Conservation (phyloP, 2,329 filamentous ascomycete species). For the Trichophyton equinum region DNA sequence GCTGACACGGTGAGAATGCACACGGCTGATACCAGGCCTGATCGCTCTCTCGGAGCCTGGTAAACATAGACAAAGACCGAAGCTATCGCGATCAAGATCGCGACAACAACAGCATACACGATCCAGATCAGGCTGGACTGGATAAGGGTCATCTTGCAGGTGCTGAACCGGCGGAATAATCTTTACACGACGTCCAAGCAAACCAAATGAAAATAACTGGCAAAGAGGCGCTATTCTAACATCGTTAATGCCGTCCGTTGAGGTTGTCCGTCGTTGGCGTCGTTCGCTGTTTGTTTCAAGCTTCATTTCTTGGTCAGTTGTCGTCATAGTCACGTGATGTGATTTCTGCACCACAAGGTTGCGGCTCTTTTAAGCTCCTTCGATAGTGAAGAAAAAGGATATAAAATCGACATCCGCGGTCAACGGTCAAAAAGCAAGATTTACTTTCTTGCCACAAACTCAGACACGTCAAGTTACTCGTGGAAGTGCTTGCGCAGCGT, state of each 20-base stretch:
- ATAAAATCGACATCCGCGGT: too few species aligned
- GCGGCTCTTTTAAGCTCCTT: too few species aligned
- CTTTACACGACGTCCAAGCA: not conserved
- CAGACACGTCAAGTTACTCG: too few species aligned
- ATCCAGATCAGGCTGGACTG: slow-evolving; percentile 92
- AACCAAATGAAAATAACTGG: not conserved
- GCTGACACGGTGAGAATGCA: slow-evolving; percentile 78
- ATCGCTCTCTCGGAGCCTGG: slow-evolving; percentile 78
- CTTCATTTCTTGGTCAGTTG: not conserved
- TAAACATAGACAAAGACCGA: slow-evolving; percentile 82
- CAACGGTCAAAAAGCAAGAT: too few species aligned
- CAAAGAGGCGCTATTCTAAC: not conserved
- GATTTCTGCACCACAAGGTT: not conserved
- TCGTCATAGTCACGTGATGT: not conserved
- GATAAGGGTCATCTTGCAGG: slow-evolving; percentile 49
- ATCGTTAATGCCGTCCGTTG: not conserved
- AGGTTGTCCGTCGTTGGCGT: not conserved
- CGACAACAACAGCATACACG: slow-evolving; percentile 73
- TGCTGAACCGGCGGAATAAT: not conserved
- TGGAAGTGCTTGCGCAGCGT: too few species aligned
- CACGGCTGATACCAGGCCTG: slow-evolving; percentile 65
- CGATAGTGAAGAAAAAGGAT: too few species aligned
- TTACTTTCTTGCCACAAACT: too few species aligned
- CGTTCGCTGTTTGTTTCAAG: not conserved
- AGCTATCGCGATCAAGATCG: slow-evolving; percentile 61